These are phyloP conservation scores for Stylonectria norvegica DNA, from an alignment of 2,329 filamentous ascomycete species.

Conservation along the genomic window DNA sequence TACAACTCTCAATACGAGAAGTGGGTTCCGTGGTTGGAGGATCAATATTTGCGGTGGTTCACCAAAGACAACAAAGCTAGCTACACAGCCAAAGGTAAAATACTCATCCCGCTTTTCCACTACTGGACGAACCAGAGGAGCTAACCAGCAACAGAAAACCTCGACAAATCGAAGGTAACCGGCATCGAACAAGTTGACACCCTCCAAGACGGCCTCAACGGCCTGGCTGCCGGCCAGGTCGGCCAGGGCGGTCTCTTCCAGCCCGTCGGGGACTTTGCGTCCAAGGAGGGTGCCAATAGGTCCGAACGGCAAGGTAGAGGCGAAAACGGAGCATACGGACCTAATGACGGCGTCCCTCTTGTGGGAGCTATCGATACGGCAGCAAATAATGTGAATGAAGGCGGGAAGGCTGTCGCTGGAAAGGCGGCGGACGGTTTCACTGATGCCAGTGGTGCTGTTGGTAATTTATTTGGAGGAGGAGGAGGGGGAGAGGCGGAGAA, in stretches of 20 bases:
- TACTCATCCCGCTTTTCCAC: no score
- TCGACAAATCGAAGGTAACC: slow-evolving; percentile 68
- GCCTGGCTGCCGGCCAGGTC: slow-evolving; percentile 59
- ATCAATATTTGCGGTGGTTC: slow-evolving; percentile 68
- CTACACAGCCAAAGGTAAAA: slow-evolving; percentile 64
- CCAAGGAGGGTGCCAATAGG: slow-evolving; percentile 64
- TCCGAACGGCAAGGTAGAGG: slow-evolving; percentile 63
- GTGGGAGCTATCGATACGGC: slow-evolving; percentile 26
- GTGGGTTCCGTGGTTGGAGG: slow-evolving; percentile 76
- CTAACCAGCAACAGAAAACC: slow-evolving; percentile 48
- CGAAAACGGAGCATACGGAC: slow-evolving; percentile 50
- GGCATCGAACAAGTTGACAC: slow-evolving; percentile 63
- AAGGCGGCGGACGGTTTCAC: slow-evolving; percentile 27
- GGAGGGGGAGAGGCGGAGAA: no score
- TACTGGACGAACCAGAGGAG: no score
- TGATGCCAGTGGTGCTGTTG: slow-evolving; percentile 30
- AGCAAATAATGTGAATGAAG: slow-evolving; percentile 28
- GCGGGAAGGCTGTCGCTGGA: slow-evolving; percentile 30
- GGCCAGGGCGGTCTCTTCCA: slow-evolving; percentile 66
- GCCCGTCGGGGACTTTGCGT: slow-evolving; percentile 59
- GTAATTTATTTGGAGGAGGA: slow-evolving; percentile 34
- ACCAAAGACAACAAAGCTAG: slow-evolving; percentile 74
- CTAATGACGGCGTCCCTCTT: slow-evolving; percentile 30
- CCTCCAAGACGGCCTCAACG: slow-evolving; percentile 64
- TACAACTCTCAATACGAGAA: slow-evolving; percentile 71